A percentile compares a stretch with the other conserved stretches of the same genome.
Conservation (phyloP, 805 yeast genomes). For the Kodamaea hsintzibuensis region DNA sequence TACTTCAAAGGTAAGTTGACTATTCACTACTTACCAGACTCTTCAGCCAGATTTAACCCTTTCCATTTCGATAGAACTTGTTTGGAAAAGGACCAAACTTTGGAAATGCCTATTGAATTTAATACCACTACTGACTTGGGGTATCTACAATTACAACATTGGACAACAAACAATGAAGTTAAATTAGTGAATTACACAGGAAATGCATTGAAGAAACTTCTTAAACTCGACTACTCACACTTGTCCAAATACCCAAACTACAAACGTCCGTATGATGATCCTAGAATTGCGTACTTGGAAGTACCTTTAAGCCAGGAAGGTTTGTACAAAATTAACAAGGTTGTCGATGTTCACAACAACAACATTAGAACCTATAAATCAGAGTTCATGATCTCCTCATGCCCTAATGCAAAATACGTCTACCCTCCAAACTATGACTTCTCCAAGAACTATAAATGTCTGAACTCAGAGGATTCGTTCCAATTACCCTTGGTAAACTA, state of each 20-base stretch:
- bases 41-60: constrained; percentile 83
- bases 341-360: constrained; percentile 63
- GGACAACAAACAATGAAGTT: constrained; percentile 52
- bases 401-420: constrained; percentile 70
- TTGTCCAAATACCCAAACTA: constrained; percentile 25
- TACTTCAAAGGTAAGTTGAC: constrained; percentile 87
- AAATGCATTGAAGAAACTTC: constrained; percentile 49
- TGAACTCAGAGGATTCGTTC: constrained; percentile 38
- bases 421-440: constrained; percentile 28
- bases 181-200: constrained; percentile 54
- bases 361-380: constrained; percentile 61
- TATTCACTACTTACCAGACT: constrained; percentile 86
- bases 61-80: constrained; percentile 62
- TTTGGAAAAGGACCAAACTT: constrained; percentile 37
- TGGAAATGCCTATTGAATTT: constrained; percentile 68
- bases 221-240: constrained; percentile 32
- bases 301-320: constrained; percentile 74
- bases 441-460: constrained; percentile 54
- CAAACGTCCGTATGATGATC: constrained; percentile 26
- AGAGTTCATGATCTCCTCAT: constrained; percentile 65
- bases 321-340: constrained; percentile 66
- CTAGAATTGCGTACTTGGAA: constrained; percentile 56
- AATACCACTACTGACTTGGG: constrained; percentile 79
- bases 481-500: constrained; percentile 51
- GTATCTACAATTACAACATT: constrained; percentile 61